Conservation (phyloP, 768 basidiomycete genomes). For the Lentinula detonsa region DNA sequence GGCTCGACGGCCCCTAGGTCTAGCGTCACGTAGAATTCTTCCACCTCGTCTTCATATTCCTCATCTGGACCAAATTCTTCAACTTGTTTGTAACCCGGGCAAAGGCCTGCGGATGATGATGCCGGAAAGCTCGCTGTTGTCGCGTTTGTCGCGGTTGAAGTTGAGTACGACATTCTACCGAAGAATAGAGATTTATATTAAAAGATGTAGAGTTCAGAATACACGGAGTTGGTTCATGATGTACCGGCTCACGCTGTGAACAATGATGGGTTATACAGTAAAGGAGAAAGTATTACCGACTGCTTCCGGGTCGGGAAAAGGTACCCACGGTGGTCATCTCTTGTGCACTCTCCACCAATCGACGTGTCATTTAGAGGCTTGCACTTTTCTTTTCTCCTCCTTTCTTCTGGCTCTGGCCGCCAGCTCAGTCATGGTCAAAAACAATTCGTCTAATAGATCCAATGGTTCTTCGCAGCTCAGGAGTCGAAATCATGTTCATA, state of each 20-base stretch:
- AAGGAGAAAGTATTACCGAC: background rate
- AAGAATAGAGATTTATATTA: background rate
- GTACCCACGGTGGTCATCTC: background rate
- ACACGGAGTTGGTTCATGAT: background rate
- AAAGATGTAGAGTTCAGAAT: too few relatives aligned
- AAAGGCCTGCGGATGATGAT: background rate
- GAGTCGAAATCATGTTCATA: background rate
- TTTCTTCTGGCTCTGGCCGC: background rate
- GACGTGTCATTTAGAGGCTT: conserved; percentile 1
- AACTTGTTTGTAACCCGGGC: conserved; percentile 55
- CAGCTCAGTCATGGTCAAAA: background rate
- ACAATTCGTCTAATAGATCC: background rate
- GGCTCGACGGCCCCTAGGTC: conserved; percentile 72
- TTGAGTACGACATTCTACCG: background rate
- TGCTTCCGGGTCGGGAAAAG: background rate
- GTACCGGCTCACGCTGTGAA: background rate
- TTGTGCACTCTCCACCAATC: background rate
- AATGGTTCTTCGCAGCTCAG: background rate
- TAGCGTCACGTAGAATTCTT: conserved; percentile 63
- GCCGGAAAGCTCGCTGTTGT: background rate
- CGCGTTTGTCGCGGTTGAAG: background rate
- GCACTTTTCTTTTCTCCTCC: background rate
- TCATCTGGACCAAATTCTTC: conserved; percentile 62
- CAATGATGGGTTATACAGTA: background rate
- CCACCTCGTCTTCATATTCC: conserved; percentile 55